A percentile compares a stretch with the other conserved stretches of the same genome.
These are phyloP conservation scores for Lactarius pseudohatsudake DNA, from an alignment of 768 basidiomycete genomes.

Conservation along the genomic window DNA sequence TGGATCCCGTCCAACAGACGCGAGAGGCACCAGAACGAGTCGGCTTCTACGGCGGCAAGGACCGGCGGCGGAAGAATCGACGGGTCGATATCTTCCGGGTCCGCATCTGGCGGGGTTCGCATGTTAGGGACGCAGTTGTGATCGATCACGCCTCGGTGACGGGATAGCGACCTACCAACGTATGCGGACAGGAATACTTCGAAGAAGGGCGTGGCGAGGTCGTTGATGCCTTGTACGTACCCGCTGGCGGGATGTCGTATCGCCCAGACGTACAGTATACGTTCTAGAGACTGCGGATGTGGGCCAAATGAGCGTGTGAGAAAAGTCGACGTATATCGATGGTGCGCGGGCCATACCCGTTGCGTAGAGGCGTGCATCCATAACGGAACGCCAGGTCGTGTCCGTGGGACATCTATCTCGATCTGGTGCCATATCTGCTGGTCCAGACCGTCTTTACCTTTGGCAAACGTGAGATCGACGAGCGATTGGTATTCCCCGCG, in stretches of 20 bases:
- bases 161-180: conserved; percentile 58
- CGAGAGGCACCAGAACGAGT: conserved; percentile 97
- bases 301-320: conserved; percentile 25
- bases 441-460: conserved; percentile 83
- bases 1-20: conserved; percentile 96
- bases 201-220: conserved; percentile 96
- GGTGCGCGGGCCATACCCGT: conserved; percentile 52
- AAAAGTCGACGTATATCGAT: conserved; percentile 19
- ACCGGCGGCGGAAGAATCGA: conserved; percentile 64
- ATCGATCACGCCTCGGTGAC: not conserved
- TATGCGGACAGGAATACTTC: conserved; percentile 96
- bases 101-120: conserved; percentile 58
- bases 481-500: conserved; percentile 89
- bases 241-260: conserved; percentile 98
- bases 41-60: conserved; percentile 89
- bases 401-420: conserved; percentile 96
- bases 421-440: conserved; percentile 99
- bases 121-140: not conserved
- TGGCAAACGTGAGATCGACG: conserved; percentile 85
- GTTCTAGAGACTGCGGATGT: conserved; percentile 72
- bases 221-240: conserved; percentile 99
- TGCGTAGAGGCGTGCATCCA: conserved; percentile 94
- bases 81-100: conserved; percentile 89
- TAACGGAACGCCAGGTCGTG: conserved; percentile 83
- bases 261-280: conserved; percentile 98